phyloP scores from a whole-genome alignment of 805 yeast genomes.

The Ogataea populi-albae region DNA sequence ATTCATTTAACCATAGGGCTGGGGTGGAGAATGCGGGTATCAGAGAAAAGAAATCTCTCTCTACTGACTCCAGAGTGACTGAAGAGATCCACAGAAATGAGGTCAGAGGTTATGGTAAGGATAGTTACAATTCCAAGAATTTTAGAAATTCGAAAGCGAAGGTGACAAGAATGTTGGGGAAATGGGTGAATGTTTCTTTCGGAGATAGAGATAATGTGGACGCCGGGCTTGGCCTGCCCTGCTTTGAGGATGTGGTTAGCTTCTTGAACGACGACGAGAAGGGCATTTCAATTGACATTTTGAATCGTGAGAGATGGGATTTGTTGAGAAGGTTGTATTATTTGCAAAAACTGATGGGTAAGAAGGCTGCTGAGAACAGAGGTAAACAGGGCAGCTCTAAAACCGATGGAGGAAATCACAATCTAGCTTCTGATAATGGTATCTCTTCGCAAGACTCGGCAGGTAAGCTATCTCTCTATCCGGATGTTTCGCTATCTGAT shows the following conservation, averaged over 20 bases:
- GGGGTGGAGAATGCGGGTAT: constrained; percentile 86
- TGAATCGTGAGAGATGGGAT: constrained; percentile 62
- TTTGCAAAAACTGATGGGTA: constrained; percentile 62
- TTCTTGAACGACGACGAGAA: constrained; percentile 48
- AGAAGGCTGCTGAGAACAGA: constrained; percentile 19
- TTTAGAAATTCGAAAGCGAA: constrained; percentile 50
- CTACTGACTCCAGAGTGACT: constrained; percentile 78
- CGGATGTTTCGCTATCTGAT: constrained; percentile 40
- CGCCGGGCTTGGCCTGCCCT: constrained; percentile 38
- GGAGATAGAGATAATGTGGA: constrained; percentile 13
- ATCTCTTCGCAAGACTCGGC: constrained; percentile 33
- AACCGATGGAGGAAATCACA: constrained; percentile 13
- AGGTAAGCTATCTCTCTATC: constrained; percentile 15
- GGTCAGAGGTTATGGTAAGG: constrained; percentile 74
- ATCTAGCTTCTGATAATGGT: too few species aligned
- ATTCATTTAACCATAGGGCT: constrained; percentile 82
- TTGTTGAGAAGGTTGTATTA: constrained; percentile 70
- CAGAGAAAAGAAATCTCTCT: constrained; percentile 74
- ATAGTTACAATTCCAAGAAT: constrained; percentile 49
- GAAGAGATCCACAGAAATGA: constrained; percentile 64
- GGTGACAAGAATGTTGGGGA: constrained; percentile 53
- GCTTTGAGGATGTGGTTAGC: constrained; percentile 51
- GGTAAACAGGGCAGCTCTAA: constrained; percentile 7
- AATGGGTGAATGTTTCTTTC: constrained; percentile 50
- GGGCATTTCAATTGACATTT: constrained; percentile 30